phyloP scores from a whole-genome alignment of 1,284 basidiomycete genomes.

The Exobasidium cylindrosporum region DNA sequence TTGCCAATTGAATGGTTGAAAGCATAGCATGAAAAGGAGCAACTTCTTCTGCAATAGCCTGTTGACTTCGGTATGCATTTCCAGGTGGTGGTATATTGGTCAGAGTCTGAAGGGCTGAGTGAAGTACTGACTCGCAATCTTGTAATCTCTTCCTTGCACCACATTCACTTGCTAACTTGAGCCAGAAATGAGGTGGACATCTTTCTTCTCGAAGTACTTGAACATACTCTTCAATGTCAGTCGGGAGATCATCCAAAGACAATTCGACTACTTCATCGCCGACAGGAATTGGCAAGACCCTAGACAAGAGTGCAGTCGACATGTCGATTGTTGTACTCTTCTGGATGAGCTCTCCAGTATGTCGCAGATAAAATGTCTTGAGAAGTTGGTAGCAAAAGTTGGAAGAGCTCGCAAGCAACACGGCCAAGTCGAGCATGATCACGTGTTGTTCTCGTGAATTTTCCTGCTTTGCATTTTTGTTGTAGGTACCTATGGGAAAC shows the following conservation, averaged over 20 bases:
- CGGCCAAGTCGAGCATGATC: too few species aligned
- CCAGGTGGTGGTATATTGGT: background rate
- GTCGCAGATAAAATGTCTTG: too few species aligned
- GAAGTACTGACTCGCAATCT: conserved; percentile 6
- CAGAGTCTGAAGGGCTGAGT: conserved; percentile 5
- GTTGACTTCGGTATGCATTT: conserved; percentile 3
- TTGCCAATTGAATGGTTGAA: conserved; percentile 1
- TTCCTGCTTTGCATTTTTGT: too few species aligned
- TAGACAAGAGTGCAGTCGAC: background rate
- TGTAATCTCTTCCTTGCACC: conserved; percentile 8
- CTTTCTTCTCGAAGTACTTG: conserved; percentile 12
- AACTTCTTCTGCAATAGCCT: conserved; percentile 9
- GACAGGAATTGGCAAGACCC: conserved; percentile 6
- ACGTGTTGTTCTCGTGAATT: too few species aligned
- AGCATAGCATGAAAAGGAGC: conserved; percentile 14
- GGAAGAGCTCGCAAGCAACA: too few species aligned
- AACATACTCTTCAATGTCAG: conserved; percentile 12
- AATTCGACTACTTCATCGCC: conserved; percentile 13
- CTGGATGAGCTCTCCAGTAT: too few species aligned
- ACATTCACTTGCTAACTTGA: conserved; percentile 10
- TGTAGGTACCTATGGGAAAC: too few species aligned
- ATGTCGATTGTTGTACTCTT: too few species aligned
- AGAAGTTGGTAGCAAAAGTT: too few species aligned
- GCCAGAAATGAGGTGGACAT: conserved; percentile 3
- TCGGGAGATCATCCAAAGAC: conserved; percentile 10